Base-by-base conservation (phyloP, 1,284 basidiomycete species). In the Austropuccinia psidii region DNA sequence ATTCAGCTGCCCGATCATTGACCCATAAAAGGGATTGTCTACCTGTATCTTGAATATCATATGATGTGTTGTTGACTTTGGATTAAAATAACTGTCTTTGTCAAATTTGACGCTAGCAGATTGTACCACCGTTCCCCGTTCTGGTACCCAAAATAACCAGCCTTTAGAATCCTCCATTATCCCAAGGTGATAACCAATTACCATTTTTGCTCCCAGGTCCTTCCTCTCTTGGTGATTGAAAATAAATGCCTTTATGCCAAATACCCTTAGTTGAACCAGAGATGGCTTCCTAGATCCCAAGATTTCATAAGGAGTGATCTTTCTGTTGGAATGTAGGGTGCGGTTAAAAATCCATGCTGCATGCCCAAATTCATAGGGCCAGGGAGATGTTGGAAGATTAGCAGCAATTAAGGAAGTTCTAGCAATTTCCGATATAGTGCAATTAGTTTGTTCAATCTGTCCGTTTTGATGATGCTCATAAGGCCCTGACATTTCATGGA, bases 401-500 rank as follows among this genome's bases (percentile, higher is more conserved):
- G 24, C 47, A 65, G 47, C 39, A 1, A 65, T 31, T 1, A 65
- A n/a, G 11, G 50, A 35, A 4, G 62, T 65, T 4, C 62, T 9
- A n/a, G 45, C 62, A 41, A 65, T 65, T 2, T 65, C 62, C 5
- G 47, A 31, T 3, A 65, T 31, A 2, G 45, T 29, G 8, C 62
- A 7, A 19, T 65, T 65, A 4, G 43, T 49, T 19, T 47, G 4
- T 37, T 65, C 62, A 5, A 65, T 47, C 21, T 31, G 31, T 4
- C 62, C 47, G 24, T 66, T 66, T 41, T 66, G 64, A 27, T 66
- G 45, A 15, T 66, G 47, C 19, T 66, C 24, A 29, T 66, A 66
- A 1, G 29, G 45, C 9, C 47, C 29, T 6, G 45, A 33, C 31
- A 66, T 19, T 52, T 66, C 27, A 31, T 50, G 47, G 4, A 13